Evolutionary conservation across 1,284 basidiomycete genomes (phyloP), one percentile per base, ranked within the genome.

Genomic region (Thelephora terrestris): DNA sequence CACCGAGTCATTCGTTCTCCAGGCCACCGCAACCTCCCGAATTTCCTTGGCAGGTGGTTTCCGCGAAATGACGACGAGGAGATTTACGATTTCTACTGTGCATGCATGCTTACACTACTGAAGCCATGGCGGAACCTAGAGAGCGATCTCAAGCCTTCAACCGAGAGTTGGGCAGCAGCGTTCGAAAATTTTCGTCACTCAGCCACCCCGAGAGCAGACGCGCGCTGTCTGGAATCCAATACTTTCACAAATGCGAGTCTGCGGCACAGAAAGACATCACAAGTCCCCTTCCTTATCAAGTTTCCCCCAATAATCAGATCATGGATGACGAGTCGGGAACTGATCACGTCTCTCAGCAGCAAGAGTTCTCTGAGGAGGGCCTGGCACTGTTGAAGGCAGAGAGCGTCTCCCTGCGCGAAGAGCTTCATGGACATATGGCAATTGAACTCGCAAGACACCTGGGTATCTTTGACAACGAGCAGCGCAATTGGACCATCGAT

Each of bases 41-140:
- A 50, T 24, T 50, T 70, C 49, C 55, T 69, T 20, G 67, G 67
- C 0, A 47, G 16, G 9, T 65, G 56, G 45, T 64, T 71, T 44
- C 63, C 65, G 1, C 40, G 55, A 5, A 46, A 48, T 2, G 58
- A 68, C 42, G 58, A 65, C 37, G 45, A 50, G 6, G 55, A 57
- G 0, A 50, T 32, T 5, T 42, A 56, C 12, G 56, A 55, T 2
- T 58, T 64, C 7, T 71, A 68, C 49, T 65, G 57, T 46, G 70
- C 69, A 3, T 55, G 47, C 4, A 69, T 73, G 57, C 48, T 73
- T 1, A 4, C 61, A 7, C 54, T 73, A 0, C 49, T 74, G 0
- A 66, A 64, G 42, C 70, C 70, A 18, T 74, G 71, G 71, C 42
- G 64, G 1, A 43, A 52, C 14, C 1, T 68, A 0, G 10, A 5